Evolutionary conservation across 2,329 filamentous ascomycete species (phyloP).

Genomic region (Chalara sp.): DNA sequence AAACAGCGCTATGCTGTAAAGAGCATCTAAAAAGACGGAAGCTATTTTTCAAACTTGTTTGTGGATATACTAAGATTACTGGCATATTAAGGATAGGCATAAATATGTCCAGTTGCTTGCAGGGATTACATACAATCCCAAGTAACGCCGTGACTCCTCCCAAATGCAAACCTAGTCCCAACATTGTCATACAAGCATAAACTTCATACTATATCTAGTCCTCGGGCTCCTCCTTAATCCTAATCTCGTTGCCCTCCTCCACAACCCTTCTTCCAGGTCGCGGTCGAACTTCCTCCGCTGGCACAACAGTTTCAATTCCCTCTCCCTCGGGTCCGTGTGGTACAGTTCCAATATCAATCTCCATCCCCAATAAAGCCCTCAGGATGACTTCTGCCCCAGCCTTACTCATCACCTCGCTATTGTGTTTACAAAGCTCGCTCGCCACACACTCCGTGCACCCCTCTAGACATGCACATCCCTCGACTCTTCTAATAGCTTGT

Average conservation of each 20-base stretch:
- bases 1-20: no score
- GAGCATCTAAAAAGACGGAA: no score
- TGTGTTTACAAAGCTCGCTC: slow-evolving; percentile 75
- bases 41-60: no score
- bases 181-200: no score
- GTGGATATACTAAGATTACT: no score
- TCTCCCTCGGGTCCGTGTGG: slow-evolving; percentile 74
- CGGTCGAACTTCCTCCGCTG: slow-evolving; percentile 39
- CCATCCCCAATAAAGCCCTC: slow-evolving; percentile 64
- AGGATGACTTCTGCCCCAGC: slow-evolving; percentile 78
- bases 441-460: slow-evolving; percentile 91
- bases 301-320: slow-evolving; percentile 76
- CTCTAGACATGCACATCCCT: slow-evolving; percentile 66
- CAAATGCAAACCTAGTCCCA: no score
- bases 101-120: no score
- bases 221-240: slow-evolving; percentile 24
- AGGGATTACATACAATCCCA: no score
- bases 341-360: slow-evolving; percentile 76
- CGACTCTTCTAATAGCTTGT: slow-evolving; percentile 71
- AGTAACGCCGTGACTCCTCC: no score
- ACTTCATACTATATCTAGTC: slow-evolving; percentile 7
- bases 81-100: no score
- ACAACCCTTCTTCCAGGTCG: slow-evolving; percentile 22
- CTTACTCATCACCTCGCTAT: slow-evolving; percentile 91
- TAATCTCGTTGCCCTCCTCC: slow-evolving; percentile 14